Percentiles rank a stretch among this genome's conserved stretches.
phyloP scores from a whole-genome alignment of 306 rosid genomes.

The Leucaena leucocephala region DNA sequence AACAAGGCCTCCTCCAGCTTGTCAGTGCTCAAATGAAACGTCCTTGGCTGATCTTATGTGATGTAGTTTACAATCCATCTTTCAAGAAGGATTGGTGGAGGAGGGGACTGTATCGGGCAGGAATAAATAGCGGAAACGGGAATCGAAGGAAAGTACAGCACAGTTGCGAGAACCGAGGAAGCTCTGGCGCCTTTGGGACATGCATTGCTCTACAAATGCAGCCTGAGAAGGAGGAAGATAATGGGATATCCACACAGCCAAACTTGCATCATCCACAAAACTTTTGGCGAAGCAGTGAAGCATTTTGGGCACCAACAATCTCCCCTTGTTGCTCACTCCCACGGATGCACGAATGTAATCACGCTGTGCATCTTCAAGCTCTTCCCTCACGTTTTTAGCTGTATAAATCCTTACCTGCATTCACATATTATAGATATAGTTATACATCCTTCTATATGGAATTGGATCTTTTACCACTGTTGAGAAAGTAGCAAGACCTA shows the following conservation, averaged over 20 bases:
- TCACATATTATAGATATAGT: not conserved
- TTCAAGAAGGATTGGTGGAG: not conserved
- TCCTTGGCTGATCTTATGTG: not conserved
- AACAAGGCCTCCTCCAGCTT: not conserved
- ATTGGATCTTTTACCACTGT: not conserved
- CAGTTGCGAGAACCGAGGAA: conserved; percentile 70
- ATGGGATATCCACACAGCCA: conserved; percentile 76
- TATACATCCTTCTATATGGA: not conserved
- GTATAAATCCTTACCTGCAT: conserved; percentile 65
- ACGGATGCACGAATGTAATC: conserved; percentile 72
- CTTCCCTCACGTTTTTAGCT: conserved; percentile 58
- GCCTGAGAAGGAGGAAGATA: conserved; percentile 74
- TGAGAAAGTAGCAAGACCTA: not conserved
- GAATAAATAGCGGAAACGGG: conserved; percentile 70
- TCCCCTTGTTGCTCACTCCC: conserved; percentile 72
- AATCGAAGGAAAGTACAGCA: conserved; percentile 70
- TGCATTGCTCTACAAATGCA: conserved; percentile 66
- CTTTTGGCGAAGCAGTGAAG: conserved; percentile 70
- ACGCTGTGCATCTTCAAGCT: conserved; percentile 67
- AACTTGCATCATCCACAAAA: conserved; percentile 59
- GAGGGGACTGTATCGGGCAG: conserved; percentile 40
- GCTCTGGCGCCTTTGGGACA: conserved; percentile 67
- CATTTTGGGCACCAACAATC: conserved; percentile 71
- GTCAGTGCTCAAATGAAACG: not conserved
- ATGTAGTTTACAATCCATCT: not conserved